These are phyloP conservation scores for Fusarium paranaense DNA, from an alignment of 2,329 filamentous ascomycete genomes.

Conservation along the genomic window DNA sequence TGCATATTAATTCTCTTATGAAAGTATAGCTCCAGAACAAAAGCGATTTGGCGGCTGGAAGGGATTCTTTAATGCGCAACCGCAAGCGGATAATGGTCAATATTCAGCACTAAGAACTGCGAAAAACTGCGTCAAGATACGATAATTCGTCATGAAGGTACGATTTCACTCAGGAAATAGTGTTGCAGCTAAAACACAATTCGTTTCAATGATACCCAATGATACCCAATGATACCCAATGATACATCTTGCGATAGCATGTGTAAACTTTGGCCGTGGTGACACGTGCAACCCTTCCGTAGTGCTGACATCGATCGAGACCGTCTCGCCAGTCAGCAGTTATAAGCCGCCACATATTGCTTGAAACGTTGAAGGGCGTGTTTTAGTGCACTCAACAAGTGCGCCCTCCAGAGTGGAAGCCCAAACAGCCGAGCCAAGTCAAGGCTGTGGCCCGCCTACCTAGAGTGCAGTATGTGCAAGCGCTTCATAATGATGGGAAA, in stretches of 20 bases:
- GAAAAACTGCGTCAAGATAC: background rate
- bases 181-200: background rate
- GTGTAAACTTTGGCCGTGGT: background rate
- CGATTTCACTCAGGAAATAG: background rate
- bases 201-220: background rate
- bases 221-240: background rate
- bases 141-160: background rate
- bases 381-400: background rate
- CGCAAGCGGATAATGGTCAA: background rate
- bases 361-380: background rate
- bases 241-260: background rate
- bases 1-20: background rate
- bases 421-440: background rate
- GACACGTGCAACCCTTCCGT: background rate
- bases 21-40: background rate
- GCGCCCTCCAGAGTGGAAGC: background rate
- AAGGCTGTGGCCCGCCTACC: background rate
- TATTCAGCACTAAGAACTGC: background rate
- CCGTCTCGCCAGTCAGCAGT: background rate
- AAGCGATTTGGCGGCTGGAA: background rate
- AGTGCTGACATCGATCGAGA: background rate
- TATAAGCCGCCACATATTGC: background rate
- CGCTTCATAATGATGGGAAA: background rate
- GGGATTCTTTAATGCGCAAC: background rate
- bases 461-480: background rate